Evolutionary conservation across 2,329 filamentous ascomycete species (phyloP).

Genomic region (Penicillium sp.): DNA sequence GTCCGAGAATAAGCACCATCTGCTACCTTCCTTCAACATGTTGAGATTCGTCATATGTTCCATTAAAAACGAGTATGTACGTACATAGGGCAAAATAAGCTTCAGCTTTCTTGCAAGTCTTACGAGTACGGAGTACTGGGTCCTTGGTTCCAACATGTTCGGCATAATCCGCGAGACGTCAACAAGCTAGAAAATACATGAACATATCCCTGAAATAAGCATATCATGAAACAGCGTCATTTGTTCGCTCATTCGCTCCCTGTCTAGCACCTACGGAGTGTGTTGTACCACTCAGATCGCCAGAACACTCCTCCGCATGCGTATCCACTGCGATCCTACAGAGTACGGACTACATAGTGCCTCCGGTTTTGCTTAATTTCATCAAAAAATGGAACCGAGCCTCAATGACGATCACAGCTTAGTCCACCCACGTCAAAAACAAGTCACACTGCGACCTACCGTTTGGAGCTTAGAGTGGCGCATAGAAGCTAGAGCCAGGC

Average conservation of each 20-base stretch:
- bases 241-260: not conserved
- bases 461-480: not conserved
- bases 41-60: not conserved
- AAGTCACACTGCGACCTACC: not conserved
- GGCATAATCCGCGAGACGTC: not conserved
- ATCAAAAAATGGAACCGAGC: not conserved
- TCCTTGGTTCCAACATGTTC: no score
- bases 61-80: no score
- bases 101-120: not conserved
- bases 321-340: not conserved
- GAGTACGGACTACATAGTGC: not conserved
- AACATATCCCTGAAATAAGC: not conserved
- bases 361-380: not conserved
- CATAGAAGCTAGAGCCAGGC: not conserved
- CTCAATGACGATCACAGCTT: not conserved
- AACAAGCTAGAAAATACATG: not conserved
- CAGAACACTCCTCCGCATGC: not conserved
- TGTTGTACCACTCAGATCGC: no score
- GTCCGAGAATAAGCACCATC: not conserved
- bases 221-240: not conserved
- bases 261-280: not conserved
- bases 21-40: not conserved
- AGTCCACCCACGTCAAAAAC: not conserved
- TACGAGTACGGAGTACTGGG: no score
- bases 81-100: not conserved